Evolutionary conservation across 495 filamentous ascomycete genomes (phyloP).

Genomic region (Rhypophila decipiens): DNA sequence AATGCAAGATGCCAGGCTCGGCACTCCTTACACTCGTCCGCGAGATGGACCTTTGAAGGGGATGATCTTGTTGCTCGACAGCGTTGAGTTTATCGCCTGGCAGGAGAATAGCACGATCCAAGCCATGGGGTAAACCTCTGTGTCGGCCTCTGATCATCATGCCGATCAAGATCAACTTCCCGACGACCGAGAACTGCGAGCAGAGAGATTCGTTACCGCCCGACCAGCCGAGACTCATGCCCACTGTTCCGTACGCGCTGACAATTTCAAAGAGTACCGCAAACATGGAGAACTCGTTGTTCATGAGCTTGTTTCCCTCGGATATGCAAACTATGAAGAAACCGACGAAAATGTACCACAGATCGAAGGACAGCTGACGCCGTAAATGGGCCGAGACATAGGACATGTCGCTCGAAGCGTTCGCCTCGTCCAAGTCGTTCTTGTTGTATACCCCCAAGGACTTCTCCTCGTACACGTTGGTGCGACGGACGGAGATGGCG

Average conservation of each 20-base stretch:
- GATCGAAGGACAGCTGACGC: conserved; percentile 83
- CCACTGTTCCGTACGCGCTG: conserved; percentile 91
- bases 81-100: conserved; percentile 71
- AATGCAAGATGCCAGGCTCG: conserved; percentile 22
- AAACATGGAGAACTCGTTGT: conserved; percentile 72
- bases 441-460: conserved; percentile 72
- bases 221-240: conserved; percentile 78
- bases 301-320: conserved; percentile 56
- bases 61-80: conserved; percentile 57
- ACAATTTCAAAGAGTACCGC: conserved; percentile 83
- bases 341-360: conserved; percentile 91
- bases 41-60: conserved; percentile 50
- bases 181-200: conserved; percentile 67
- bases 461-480: conserved; percentile 95
- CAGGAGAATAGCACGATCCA: conserved; percentile 84
- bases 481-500: conserved; percentile 85
- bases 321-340: conserved; percentile 82
- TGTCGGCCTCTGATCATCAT: conserved; percentile 93
- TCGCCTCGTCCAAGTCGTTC: conserved; percentile 38
- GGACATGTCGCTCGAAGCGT: conserved; percentile 50
- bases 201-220: conserved; percentile 70
- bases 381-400: conserved; percentile 87
- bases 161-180: conserved; percentile 87
- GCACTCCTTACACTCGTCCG: conserved; percentile 20
- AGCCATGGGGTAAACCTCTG: conserved; percentile 82